Conservation (phyloP, 2,329 filamentous ascomycete species). For the Fusarium sp. region DNA sequence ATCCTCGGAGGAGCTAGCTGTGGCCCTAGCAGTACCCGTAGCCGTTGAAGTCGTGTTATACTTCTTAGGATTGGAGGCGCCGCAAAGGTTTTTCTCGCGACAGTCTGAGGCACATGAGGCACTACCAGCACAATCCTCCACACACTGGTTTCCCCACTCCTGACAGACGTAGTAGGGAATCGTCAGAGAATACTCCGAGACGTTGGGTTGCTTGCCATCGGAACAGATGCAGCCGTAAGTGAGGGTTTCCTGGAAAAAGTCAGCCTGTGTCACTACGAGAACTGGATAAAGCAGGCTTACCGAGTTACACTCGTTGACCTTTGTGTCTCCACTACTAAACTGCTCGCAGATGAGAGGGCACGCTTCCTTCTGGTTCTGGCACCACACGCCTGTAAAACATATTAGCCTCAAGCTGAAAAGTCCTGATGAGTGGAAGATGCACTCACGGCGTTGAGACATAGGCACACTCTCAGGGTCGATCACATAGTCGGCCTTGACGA, state of each 20-base stretch:
- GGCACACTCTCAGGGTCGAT: conserved; percentile 73
- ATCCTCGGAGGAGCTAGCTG: conserved; percentile 48
- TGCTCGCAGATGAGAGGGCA: conserved; percentile 81
- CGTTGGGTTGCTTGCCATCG: conserved; percentile 73
- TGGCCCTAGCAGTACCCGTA: conserved; percentile 51
- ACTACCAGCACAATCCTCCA: conserved; percentile 62
- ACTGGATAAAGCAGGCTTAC: conserved; percentile 56
- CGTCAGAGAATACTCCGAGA: conserved; percentile 81
- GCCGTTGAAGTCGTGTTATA: conserved; percentile 64
- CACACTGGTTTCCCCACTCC: conserved; percentile 77
- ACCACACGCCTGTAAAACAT: conserved; percentile 68
- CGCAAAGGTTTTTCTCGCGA: conserved; percentile 75
- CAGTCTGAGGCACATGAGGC: conserved; percentile 72
- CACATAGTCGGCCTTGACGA: conserved; percentile 66
- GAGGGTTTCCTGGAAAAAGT: conserved; percentile 61
- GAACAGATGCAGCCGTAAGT: conserved; percentile 79
- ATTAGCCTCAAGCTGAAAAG: conserved; percentile 33
- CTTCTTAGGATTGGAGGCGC: conserved; percentile 71
- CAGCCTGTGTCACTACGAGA: not conserved
- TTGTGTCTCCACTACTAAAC: conserved; percentile 59
- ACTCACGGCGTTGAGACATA: conserved; percentile 62
- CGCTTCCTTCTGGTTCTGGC: conserved; percentile 67
- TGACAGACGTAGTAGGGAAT: conserved; percentile 82
- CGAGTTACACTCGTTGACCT: conserved; percentile 74
- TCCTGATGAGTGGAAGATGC: not conserved